Evolutionary conservation across 805 yeast species (phyloP), one percentile per base, ranked within the genome.

Genomic region (Ogataea thermomethanolica): DNA sequence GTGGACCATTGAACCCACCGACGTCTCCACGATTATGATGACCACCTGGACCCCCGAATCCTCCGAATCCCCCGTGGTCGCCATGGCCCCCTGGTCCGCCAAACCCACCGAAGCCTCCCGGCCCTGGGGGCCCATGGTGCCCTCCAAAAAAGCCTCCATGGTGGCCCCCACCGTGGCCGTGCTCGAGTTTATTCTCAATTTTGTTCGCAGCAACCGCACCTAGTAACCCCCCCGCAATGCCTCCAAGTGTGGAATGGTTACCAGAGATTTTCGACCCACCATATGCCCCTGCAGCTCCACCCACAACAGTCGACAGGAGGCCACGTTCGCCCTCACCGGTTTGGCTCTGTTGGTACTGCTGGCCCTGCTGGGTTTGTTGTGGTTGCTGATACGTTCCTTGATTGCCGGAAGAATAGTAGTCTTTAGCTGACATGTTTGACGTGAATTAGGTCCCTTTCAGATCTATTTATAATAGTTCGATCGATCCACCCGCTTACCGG

Each of bases 201-300:
- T 76, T 73, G 62, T 76, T 69, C 33, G 78, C 81, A 20, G 67
- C 65, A 40, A 74, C 48, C 7, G 80, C 81, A 58, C 82, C 82
- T 23, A 66, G 72, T 44, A 77, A 44, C 29, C 76, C 80, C 58
- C 82, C 83, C 23, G 67, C 68, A 41, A 73, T 58, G 35, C 71
- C 70, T 35, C 76, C 74, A 15, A 74, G 45, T 13, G 62, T 64
- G 22, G 68, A 59, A 59, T 70, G 74, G 43, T 54, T 42, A 24
- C 69, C 67, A 33, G 70, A 64, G 10, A 69, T 27, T 47, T 71
- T 67, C 21, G 68, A 59, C 47, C 79, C 79, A 52, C 73, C 78
- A 48, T 58, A 66, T 13, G 76, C 79, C 56, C 79, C 79, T 30
- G 73, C 75, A 41, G 70, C 68, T 47, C 75, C 79, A 52, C 81